A percentile compares a stretch with the other conserved stretches of the same genome.
phyloP scores from a whole-genome alignment of 2,329 filamentous ascomycete species.

The Ramularia collo-cygni region DNA sequence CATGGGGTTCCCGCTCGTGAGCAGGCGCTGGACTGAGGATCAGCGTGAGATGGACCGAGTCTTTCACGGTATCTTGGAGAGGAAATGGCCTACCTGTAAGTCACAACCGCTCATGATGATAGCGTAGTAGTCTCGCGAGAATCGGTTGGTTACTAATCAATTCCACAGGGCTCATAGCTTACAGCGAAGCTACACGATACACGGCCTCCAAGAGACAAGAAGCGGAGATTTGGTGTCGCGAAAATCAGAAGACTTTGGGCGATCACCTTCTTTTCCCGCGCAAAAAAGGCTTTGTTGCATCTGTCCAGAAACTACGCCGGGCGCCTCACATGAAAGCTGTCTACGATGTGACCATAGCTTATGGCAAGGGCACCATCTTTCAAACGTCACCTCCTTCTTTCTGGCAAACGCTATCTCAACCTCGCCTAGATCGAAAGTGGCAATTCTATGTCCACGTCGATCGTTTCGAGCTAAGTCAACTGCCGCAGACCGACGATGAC shows the following conservation, averaged over 20 bases:
- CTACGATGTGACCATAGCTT: slow-evolving; percentile 36
- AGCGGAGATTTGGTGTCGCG: slow-evolving; percentile 47
- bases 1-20: slow-evolving; percentile 59
- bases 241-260: slow-evolving; percentile 45
- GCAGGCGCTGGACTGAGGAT: slow-evolving; percentile 53
- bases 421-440: slow-evolving; percentile 22
- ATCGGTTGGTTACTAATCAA: too few relatives aligned
- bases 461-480: slow-evolving; percentile 22
- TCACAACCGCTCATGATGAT: slow-evolving; percentile 9
- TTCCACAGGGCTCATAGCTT: slow-evolving; percentile 54
- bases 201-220: slow-evolving; percentile 47
- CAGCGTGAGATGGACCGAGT: slow-evolving; percentile 50
- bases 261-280: slow-evolving; percentile 54
- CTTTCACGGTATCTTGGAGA: slow-evolving; percentile 48
- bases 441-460: slow-evolving; percentile 31
- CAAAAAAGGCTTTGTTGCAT: slow-evolving; percentile 55
- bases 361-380: slow-evolving; percentile 21
- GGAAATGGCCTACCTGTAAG: slow-evolving; percentile 53
- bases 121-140: not conserved
- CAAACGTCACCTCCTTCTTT: slow-evolving; percentile 28
- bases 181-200: slow-evolving; percentile 57
- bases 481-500: slow-evolving; percentile 27
- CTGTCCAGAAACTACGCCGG: slow-evolving; percentile 46
- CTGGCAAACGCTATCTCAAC: slow-evolving; percentile 24
- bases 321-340: slow-evolving; percentile 31